Conservation (phyloP, 164 flowering plant species). For the Vitis labrusca region DNA sequence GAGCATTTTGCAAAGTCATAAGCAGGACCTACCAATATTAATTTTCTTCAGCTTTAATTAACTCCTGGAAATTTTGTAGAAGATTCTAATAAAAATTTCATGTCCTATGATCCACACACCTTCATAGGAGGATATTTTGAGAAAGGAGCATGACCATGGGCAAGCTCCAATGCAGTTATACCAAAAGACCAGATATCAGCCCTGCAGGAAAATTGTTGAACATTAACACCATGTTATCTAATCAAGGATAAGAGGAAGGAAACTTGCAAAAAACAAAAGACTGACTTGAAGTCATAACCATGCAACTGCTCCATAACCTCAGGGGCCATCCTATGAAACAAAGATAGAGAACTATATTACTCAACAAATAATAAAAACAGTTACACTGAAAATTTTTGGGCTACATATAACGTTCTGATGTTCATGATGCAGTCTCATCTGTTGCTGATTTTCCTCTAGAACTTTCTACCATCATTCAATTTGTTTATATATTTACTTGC, state of each 20-base stretch:
- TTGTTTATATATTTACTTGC: background rate
- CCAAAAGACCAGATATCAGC: slow-evolving; percentile 99
- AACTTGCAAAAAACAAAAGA: slow-evolving; percentile 5
- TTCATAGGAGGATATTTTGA: slow-evolving; percentile 99
- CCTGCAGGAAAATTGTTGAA: slow-evolving; percentile 41
- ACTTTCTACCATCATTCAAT: background rate
- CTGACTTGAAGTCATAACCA: slow-evolving; percentile 95
- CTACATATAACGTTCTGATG: background rate
- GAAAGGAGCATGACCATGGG: slow-evolving; percentile 99
- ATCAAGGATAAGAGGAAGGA: background rate
- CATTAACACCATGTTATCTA: slow-evolving; percentile 8
- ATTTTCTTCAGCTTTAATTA: slow-evolving; percentile 6
- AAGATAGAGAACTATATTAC: background rate
- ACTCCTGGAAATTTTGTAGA: background rate
- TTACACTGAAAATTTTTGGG: background rate
- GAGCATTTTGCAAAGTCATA: slow-evolving; percentile 98
- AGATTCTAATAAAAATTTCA: slow-evolving; percentile 2
- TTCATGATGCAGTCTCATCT: background rate
- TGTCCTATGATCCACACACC: slow-evolving; percentile 34
- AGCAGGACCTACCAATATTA: slow-evolving; percentile 66
- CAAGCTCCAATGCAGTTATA: slow-evolving; percentile 96
- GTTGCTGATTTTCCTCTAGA: background rate
- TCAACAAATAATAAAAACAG: background rate
- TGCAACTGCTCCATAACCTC: slow-evolving; percentile 95
- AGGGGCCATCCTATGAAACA: slow-evolving; percentile 92